Conservation (phyloP, 331 rosid species). For the Pyracantha coccinea region DNA sequence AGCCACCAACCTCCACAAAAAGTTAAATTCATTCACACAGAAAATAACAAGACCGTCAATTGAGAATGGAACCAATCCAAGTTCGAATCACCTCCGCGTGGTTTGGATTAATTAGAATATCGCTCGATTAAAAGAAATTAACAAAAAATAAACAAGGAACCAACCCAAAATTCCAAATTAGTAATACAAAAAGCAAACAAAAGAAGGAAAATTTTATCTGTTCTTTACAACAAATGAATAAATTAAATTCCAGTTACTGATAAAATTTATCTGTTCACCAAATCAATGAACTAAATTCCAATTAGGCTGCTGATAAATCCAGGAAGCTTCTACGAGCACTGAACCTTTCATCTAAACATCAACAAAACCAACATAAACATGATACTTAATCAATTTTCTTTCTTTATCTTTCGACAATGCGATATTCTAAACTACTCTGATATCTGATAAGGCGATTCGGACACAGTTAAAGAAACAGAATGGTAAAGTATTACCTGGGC, state of each 20-base stretch:
- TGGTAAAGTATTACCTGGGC: conserved; percentile 35
- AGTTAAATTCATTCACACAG: neutral
- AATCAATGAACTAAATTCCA: neutral
- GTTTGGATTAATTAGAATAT: neutral
- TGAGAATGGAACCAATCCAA: neutral
- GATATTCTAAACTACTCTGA: neutral
- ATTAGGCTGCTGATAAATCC: neutral
- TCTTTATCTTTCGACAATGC: neutral
- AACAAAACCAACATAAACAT: neutral
- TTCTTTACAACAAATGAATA: neutral
- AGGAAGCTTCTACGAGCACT: neutral
- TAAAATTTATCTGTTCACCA: neutral
- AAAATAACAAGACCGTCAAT: neutral
- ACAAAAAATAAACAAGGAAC: neutral
- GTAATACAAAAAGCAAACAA: neutral
- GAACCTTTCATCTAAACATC: neutral
- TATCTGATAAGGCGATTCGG: no score
- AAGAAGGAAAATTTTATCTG: neutral
- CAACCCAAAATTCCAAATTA: neutral
- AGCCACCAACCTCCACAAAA: neutral
- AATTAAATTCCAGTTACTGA: neutral
- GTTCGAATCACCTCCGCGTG: neutral
- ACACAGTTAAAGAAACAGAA: neutral
- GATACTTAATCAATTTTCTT: neutral
- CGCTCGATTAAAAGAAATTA: neutral